phyloP scores from a whole-genome alignment of 1,284 basidiomycete species.

The Phellinidium pouzarii region DNA sequence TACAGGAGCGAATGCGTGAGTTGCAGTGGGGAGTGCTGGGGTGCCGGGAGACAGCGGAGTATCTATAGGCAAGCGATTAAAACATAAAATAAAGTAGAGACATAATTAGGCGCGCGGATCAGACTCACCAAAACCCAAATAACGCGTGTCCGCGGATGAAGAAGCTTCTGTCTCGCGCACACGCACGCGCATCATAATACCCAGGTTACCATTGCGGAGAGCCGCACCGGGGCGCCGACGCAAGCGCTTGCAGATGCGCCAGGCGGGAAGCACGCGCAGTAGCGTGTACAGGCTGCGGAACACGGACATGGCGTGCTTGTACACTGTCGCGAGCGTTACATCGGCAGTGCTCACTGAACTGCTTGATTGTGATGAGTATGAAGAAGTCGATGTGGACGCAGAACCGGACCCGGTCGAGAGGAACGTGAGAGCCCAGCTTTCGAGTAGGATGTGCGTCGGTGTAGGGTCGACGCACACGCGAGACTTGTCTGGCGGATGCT shows the following conservation, averaged over 20 bases:
- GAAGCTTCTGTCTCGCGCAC: conserved; percentile 26
- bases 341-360: conserved; percentile 27
- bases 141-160: conserved; percentile 23
- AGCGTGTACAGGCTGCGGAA: conserved; percentile 71
- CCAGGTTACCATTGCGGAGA: conserved; percentile 41
- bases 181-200: conserved; percentile 47
- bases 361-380: conserved; percentile 1
- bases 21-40: conserved; percentile 40
- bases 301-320: conserved; percentile 74
- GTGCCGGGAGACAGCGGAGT: conserved; percentile 35
- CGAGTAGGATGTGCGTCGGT: conserved; percentile 61
- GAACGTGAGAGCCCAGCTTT: conserved; percentile 61
- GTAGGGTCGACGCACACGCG: conserved; percentile 60
- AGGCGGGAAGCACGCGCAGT: conserved; percentile 63
- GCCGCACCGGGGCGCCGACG: conserved; percentile 36
- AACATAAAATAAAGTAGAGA: conserved; percentile 21
- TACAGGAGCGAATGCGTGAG: conserved; percentile 53
- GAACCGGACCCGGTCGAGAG: conserved; percentile 28
- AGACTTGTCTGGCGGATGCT: conserved; percentile 48
- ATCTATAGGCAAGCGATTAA: conserved; percentile 27
- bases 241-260: conserved; percentile 61
- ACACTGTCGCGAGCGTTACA: conserved; percentile 64
- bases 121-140: conserved; percentile 36
- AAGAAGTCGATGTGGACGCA: conserved; percentile 4
- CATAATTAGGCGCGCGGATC: conserved; percentile 17